A percentile compares a stretch with the other conserved stretches of the same genome.
These are phyloP conservation scores for Citeromyces matritensis DNA, from an alignment of 805 yeast genomes.

Conservation along the genomic window DNA sequence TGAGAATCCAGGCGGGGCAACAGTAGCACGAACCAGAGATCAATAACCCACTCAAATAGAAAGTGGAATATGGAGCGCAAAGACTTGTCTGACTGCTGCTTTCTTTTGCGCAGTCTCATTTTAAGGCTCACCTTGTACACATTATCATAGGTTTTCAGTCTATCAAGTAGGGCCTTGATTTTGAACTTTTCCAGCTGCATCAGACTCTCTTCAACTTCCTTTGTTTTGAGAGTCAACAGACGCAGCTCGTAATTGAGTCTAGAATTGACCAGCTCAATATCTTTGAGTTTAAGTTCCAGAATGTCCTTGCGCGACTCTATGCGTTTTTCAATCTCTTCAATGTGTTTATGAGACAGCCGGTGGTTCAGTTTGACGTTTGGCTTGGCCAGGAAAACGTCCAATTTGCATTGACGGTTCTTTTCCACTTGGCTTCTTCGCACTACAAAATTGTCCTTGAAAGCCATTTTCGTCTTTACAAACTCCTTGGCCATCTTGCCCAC, in stretches of 20 bases:
- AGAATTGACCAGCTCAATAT: constrained; percentile 40
- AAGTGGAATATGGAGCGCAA: not conserved
- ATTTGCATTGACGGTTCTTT: constrained; percentile 4
- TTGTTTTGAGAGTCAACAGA: constrained; percentile 39
- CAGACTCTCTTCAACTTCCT: constrained; percentile 49
- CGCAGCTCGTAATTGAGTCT: constrained; percentile 53
- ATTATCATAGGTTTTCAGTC: constrained; percentile 16
- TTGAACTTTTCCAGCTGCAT: constrained; percentile 17
- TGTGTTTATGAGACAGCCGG: not conserved
- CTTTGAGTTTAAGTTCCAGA: constrained; percentile 23
- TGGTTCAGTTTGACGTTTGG: constrained; percentile 7
- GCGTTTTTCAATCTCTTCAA: constrained; percentile 8
- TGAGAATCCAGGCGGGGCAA: constrained; percentile 1
- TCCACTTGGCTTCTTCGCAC: constrained; percentile 2
- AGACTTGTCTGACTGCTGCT: too few species aligned
- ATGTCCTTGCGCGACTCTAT: constrained; percentile 9
- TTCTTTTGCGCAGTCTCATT: constrained; percentile 4
- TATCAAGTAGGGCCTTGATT: constrained; percentile 25
- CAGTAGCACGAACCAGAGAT: not conserved
- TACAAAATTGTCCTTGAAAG: constrained; percentile 8
- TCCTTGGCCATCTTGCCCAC: constrained; percentile 12
- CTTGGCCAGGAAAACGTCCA: constrained; percentile 4
- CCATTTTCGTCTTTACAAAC: constrained; percentile 7
- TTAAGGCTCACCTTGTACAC: constrained; percentile 6
- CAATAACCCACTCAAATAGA: not conserved